Conservation (phyloP, 2,329 filamentous ascomycete species). For the Cladophialophora carrionii region DNA sequence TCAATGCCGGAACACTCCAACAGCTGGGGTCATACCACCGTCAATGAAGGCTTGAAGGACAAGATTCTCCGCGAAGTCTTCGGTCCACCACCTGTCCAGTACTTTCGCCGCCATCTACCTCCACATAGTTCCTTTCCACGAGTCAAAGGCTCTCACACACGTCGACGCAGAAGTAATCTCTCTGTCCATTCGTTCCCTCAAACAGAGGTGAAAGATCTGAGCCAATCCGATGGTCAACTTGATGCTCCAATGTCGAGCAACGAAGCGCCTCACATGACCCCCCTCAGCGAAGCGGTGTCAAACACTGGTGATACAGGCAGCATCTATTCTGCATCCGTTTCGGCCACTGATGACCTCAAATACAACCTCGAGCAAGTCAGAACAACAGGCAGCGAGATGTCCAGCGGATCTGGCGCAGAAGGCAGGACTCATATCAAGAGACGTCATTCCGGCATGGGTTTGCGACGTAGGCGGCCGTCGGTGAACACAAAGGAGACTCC, state of each 20-base stretch:
- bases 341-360: constrained; percentile 34
- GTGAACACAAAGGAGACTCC: constrained; percentile 65
- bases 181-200: constrained; percentile 37
- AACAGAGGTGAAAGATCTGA: constrained; percentile 21
- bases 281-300: constrained; percentile 3
- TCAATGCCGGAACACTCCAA: constrained; percentile 54
- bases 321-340: constrained; percentile 34
- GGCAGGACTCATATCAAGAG: constrained; percentile 48
- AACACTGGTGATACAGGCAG: constrained; percentile 12
- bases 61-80: constrained; percentile 94
- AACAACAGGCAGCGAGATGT: constrained; percentile 39
- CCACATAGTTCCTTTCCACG: constrained; percentile 68
- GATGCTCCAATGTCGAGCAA: not conserved
- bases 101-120: constrained; percentile 68
- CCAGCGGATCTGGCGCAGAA: constrained; percentile 27
- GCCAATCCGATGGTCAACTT: constrained; percentile 21
- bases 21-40: constrained; percentile 86
- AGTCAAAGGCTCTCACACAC: constrained; percentile 40
- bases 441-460: constrained; percentile 83
- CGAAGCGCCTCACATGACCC: constrained; percentile 11
- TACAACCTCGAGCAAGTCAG: constrained; percentile 43
- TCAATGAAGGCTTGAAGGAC: constrained; percentile 84
- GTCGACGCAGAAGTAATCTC: constrained; percentile 43
- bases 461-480: constrained; percentile 76
- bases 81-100: constrained; percentile 77